Evolutionary conservation across 495 filamentous ascomycete species (phyloP), one percentile per base, ranked within the genome.

Genomic region (Lasiosphaeriaceae sp.): DNA sequence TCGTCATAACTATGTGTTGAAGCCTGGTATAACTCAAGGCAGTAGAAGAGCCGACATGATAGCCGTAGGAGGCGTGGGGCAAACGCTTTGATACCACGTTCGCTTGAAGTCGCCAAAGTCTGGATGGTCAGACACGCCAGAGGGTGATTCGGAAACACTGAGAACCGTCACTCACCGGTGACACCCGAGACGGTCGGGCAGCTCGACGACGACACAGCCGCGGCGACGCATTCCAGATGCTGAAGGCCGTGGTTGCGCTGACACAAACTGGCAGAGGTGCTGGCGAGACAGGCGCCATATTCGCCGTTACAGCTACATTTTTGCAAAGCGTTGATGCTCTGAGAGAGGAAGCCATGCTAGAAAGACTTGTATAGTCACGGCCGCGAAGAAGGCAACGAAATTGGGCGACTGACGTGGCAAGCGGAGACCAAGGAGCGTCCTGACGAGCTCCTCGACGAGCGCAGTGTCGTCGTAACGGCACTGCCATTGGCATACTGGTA

Each of bases 191-290:
- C 41, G 0, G 52, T 50, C 9, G 21, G 57, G 37, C 66, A 68
- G n/a, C 47, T 66, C 31, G 63, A 63, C 1, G 55, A 52, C 4
- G 57, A 60, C 22, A 68, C 53, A 5, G 66, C 63, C 0, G 41
- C 55, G 9, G 57, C 61, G 39, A 68, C 47, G 34, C 66, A 68
- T 43, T 56, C 58, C 2, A 68, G 56, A 29, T 68, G 66, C 17
- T 57, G 46, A 8, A 66, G 3, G 2, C 66, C 63, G 16, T 56
- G 19, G 43, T 59, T 58, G 60, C 63, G 66, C 50, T 52, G 59
- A 48, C 66, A 68, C 16, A 37, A 45, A 3, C 29, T 31, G 6
- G 52, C 52, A 19, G 50, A 44, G 2, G 49, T 46, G 35, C 41
- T 54, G 2, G 51, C 23, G 8, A 68, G 23, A 47, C 66, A 68